phyloP scores from a whole-genome alignment of 2,329 filamentous ascomycete species.

The Calonectria leucothoes region DNA sequence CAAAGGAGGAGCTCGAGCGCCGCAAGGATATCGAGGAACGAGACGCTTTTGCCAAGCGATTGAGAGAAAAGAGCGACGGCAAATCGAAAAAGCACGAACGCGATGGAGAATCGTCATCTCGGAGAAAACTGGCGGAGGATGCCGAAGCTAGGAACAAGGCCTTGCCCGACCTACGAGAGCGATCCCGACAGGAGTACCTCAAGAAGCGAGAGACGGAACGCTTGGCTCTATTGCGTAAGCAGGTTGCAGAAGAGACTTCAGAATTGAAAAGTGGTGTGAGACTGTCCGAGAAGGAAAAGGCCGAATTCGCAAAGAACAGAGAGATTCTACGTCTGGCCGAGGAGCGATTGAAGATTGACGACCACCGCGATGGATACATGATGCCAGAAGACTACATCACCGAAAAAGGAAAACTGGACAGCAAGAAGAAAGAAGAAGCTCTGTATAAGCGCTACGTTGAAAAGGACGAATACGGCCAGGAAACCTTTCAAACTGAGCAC shows the following conservation, averaged over 20 bases:
- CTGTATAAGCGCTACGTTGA: conserved; percentile 93
- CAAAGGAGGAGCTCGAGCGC: conserved; percentile 67
- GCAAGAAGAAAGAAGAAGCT: conserved; percentile 87
- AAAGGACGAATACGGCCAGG: conserved; percentile 85
- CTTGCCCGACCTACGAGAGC: conserved; percentile 83
- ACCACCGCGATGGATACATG: conserved; percentile 90
- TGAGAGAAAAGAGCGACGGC: conserved; percentile 77
- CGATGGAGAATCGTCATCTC: conserved; percentile 67
- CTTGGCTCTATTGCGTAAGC: conserved; percentile 85
- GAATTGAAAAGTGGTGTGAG: conserved; percentile 82
- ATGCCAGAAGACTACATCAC: conserved; percentile 97
- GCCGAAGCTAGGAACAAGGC: conserved; percentile 74
- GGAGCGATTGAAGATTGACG: conserved; percentile 87
- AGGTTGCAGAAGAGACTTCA: conserved; percentile 88
- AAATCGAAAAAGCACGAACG: conserved; percentile 76
- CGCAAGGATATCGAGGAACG: conserved; percentile 78
- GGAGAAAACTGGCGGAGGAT: conserved; percentile 64
- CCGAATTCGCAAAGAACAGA: conserved; percentile 88
- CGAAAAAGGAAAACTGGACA: conserved; percentile 89
- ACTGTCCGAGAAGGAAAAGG: conserved; percentile 82
- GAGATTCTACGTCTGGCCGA: conserved; percentile 86
- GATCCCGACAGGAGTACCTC: conserved; percentile 91
- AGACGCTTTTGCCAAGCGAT: conserved; percentile 81
- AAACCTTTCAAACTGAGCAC: conserved; percentile 91
- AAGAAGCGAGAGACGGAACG: conserved; percentile 92